These are phyloP conservation scores for Adansonia digitata DNA, from an alignment of 345 rosid species.

Conservation along the genomic window DNA sequence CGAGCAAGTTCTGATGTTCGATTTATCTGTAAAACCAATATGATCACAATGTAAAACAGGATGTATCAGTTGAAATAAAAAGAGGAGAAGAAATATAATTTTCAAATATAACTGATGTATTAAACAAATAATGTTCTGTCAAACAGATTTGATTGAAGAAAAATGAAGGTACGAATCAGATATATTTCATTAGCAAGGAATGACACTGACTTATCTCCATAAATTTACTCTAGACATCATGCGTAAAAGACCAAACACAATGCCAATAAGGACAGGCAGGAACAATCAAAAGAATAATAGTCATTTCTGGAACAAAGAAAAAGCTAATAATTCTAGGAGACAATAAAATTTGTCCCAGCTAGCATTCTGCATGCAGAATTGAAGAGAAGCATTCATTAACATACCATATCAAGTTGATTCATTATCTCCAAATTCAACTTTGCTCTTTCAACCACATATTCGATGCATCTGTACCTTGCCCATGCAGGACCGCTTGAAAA, in stretches of 20 bases:
- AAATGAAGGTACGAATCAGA: background rate
- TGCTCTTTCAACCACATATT: constrained; percentile 64
- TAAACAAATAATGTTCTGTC: background rate
- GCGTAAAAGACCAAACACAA: background rate
- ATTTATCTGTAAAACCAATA: constrained; percentile 63
- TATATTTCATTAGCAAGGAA: background rate
- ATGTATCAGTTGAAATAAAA: background rate
- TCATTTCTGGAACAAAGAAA: too few species aligned
- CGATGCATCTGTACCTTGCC: constrained; percentile 82
- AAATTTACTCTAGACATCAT: background rate
- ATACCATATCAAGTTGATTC: constrained; percentile 89
- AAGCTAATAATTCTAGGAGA: too few species aligned
- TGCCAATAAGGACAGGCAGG: background rate
- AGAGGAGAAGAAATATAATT: background rate
- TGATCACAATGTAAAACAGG: background rate
- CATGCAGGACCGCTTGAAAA: constrained; percentile 65
- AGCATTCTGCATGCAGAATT: background rate
- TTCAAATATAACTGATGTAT: background rate
- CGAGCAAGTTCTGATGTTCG: constrained; percentile 99
- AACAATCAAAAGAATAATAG: background rate
- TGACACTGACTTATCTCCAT: background rate
- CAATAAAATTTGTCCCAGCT: background rate
- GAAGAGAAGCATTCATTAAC: background rate
- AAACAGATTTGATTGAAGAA: background rate
- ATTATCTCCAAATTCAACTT: constrained; percentile 75